A percentile compares a stretch with the other conserved stretches of the same genome.
These are phyloP conservation scores for Xylaria telfairii DNA, from an alignment of 495 filamentous ascomycete genomes.

Conservation along the genomic window DNA sequence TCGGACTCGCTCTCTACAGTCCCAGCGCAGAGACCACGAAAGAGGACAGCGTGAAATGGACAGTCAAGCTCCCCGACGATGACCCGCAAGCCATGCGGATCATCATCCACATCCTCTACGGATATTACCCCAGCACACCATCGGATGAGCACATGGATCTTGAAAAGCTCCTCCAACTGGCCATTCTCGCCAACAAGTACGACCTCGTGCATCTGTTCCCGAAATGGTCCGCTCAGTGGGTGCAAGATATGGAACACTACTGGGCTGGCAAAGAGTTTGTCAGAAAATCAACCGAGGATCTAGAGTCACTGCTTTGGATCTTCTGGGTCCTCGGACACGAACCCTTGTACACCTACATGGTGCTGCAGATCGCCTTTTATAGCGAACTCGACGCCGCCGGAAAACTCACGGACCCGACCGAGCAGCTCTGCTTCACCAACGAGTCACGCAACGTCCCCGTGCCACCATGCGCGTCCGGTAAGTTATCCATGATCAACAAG, in stretches of 20 bases:
- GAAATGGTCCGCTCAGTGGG: not conserved
- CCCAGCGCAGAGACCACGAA: conserved; percentile 1
- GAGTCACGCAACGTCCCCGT: not conserved
- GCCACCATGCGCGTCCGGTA: conserved; percentile 15
- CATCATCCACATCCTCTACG: conserved; percentile 20
- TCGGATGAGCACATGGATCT: not conserved
- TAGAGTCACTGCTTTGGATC: conserved; percentile 22
- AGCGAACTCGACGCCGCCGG: not conserved
- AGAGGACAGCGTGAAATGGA: not conserved
- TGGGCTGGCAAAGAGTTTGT: not conserved
- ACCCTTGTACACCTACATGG: conserved; percentile 22
- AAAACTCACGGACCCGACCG: conserved; percentile 11
- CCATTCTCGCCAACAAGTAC: conserved; percentile 21
- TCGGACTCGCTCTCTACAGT: conserved; percentile 12
- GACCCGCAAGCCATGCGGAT: conserved; percentile 20
- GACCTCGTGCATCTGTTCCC: conserved; percentile 11
- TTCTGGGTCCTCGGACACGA: conserved; percentile 23
- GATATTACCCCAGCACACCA: not conserved
- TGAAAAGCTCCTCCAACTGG: conserved; percentile 3
- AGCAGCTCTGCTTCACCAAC: conserved; percentile 12
- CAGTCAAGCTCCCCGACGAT: conserved; percentile 15
- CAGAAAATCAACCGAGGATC: conserved; percentile 4
- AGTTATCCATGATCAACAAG: not conserved
- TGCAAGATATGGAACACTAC: conserved; percentile 18
- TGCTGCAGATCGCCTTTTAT: conserved; percentile 21